Evolutionary conservation across 352 stramenopile species (phyloP).

Genomic region (Phytophthora vignae): DNA sequence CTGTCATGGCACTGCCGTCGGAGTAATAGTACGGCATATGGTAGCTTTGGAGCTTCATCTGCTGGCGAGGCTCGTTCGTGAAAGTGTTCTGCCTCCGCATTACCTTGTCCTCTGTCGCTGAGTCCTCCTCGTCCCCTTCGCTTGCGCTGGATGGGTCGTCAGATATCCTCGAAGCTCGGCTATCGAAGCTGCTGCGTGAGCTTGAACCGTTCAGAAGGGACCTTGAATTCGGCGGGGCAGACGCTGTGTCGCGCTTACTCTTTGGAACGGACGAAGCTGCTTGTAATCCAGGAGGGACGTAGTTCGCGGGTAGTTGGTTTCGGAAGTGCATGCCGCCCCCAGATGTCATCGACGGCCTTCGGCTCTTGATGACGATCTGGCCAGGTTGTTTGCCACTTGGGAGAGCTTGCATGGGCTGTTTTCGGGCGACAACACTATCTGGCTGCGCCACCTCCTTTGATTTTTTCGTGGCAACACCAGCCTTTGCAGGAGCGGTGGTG

Average conservation of each 20-base stretch:
- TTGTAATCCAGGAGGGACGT: conserved; percentile 40
- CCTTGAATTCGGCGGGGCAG: not conserved
- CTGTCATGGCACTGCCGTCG: not conserved
- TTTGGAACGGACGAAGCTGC: conserved; percentile 20
- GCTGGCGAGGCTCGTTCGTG: conserved; percentile 1
- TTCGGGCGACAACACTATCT: not conserved
- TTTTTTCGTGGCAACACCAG: not conserved
- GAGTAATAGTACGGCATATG: conserved; percentile 46
- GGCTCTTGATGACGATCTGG: conserved; percentile 44
- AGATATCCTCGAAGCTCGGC: conserved; percentile 5
- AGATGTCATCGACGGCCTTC: conserved; percentile 25
- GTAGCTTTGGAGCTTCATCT: conserved; percentile 45
- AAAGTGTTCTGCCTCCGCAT: conserved; percentile 12
- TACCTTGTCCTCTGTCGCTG: conserved; percentile 7
- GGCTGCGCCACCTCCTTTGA: conserved; percentile 1
- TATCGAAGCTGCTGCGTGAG: conserved; percentile 9
- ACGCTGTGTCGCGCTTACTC: conserved; percentile 13
- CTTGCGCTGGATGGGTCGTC: conserved; percentile 31
- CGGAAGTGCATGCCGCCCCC: conserved; percentile 77
- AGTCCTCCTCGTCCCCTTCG: conserved; percentile 24
- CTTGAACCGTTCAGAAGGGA: not conserved
- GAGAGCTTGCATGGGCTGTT: not conserved
- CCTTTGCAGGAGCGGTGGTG: not conserved
- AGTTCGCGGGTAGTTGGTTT: conserved; percentile 75
- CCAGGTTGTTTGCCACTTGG: conserved; percentile 10